A percentile compares a stretch with the other conserved stretches of the same genome.
phyloP scores from a whole-genome alignment of 331 rosid species.

The Quercus lobata region DNA sequence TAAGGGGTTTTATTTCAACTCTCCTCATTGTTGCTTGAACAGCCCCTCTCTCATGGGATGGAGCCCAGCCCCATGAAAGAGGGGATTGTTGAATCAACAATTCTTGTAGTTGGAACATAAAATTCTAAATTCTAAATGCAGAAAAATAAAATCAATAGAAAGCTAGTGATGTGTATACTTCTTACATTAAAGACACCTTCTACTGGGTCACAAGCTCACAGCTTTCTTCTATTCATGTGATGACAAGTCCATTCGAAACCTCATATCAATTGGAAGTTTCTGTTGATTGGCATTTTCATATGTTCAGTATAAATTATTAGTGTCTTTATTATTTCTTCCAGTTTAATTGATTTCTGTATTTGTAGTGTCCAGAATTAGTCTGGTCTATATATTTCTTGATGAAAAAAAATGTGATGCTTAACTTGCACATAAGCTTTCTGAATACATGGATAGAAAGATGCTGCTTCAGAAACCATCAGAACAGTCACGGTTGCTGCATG shows the following conservation, averaged over 20 bases:
- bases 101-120: too few species aligned
- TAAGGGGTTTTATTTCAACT: too few species aligned
- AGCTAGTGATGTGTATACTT: not conserved
- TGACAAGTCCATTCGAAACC: not conserved
- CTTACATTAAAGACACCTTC: not conserved
- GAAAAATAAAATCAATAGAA: not conserved
- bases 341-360: not conserved
- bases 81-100: too few species aligned
- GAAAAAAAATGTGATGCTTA: slow-evolving; percentile 34
- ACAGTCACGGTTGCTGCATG: slow-evolving; percentile 40
- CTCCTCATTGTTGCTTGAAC: too few species aligned
- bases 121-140: not conserved
- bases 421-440: slow-evolving; percentile 42
- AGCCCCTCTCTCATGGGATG: too few species aligned
- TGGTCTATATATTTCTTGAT: not conserved
- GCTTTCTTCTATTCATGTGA: not conserved
- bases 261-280: not conserved
- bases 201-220: not conserved
- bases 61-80: too few species aligned
- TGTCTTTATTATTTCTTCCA: not conserved
- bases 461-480: slow-evolving; percentile 43
- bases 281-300: not conserved
- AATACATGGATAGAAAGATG: slow-evolving; percentile 37
- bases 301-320: not conserved
- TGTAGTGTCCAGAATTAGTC: not conserved